Base-by-base conservation (phyloP, 1,139 yeast species). In the Taiozyma sp. region DNA sequence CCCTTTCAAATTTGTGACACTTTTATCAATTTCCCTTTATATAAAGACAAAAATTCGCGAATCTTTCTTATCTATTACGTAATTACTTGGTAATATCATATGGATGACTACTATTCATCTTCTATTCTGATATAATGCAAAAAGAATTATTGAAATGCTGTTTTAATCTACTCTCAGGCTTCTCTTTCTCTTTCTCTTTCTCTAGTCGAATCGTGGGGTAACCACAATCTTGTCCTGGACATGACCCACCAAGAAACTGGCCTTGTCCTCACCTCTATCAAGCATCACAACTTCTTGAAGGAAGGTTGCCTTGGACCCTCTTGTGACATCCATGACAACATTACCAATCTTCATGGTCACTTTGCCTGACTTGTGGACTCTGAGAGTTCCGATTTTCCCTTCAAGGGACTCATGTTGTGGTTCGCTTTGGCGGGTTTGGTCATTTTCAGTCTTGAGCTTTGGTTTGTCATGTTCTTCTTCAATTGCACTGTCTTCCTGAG, bases 311-410 rank as follows among this genome's bases (percentile, higher is more conserved):
- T 82, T 78, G 2, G 86, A 81, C n/a, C 97, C 97, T 61, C 80
- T 77, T 7, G 83, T 74, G 11, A 89, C 81, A 54, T 84, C 86
- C 76, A 90, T 76, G 16, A 76, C 72, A 40, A 82, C 78, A 50
- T 83, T 79, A 10, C 96, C 97, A 50, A 90, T 72, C 54, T 80
- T 79, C 67, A 90, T 79, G 13, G 93, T 76, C 41, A 89, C 69
- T 62, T 79, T 86, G 7, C 97, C 97, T 0, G 96, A 87, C 61
- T 82, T 78, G 66, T 89, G 97, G 48, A 87, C 74, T 53, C 91
- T 79, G 42, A 90, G 63, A 30, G 76, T 75, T 5, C 97, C 97
- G 24, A 88, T 76, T 52, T 75, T 74, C 2, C 97, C 97, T 37
- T 68, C 62, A n/a, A 67, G 56, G 8, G 54, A 44, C 55, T 43